These are phyloP conservation scores for Avena sativa DNA, from an alignment of 176 grass and related monocot species.

Conservation along the genomic window DNA sequence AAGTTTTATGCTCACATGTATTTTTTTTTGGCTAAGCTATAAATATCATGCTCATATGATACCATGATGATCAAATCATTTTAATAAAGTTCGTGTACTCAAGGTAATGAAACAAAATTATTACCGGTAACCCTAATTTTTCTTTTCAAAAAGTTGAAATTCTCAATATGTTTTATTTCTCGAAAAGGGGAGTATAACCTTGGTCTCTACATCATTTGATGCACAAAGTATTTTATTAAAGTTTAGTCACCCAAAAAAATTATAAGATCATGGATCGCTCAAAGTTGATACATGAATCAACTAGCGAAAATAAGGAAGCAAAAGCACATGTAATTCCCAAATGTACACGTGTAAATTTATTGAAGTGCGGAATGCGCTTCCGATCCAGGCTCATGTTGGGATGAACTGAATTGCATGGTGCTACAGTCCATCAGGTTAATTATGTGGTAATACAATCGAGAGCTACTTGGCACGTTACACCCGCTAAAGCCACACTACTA, in stretches of 20 bases:
- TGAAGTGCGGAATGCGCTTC: background rate
- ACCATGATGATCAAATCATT: background rate
- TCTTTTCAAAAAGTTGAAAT: too few species aligned
- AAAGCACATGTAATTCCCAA: background rate
- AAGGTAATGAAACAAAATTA: background rate
- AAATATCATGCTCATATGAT: background rate
- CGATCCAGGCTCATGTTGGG: background rate
- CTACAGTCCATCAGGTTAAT: background rate
- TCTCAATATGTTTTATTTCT: background rate
- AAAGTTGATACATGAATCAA: too few species aligned
- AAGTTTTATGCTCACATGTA: background rate
- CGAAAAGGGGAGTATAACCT: too few species aligned
- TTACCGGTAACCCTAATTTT: background rate
- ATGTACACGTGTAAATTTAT: background rate
- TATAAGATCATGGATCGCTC: too few species aligned
- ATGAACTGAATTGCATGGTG: background rate
- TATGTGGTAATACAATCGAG: background rate
- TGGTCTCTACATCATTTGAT: too few species aligned
- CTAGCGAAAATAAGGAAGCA: too few species aligned
- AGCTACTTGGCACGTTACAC: background rate
- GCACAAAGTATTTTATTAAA: too few species aligned
- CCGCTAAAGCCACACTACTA: background rate
- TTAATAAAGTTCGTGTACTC: background rate
- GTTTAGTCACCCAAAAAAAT: too few species aligned
- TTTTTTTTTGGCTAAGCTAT: background rate